Evolutionary conservation across 768 basidiomycete species (phyloP), one percentile per base, ranked within the genome.

Genomic region (Mycena rebaudengoi): DNA sequence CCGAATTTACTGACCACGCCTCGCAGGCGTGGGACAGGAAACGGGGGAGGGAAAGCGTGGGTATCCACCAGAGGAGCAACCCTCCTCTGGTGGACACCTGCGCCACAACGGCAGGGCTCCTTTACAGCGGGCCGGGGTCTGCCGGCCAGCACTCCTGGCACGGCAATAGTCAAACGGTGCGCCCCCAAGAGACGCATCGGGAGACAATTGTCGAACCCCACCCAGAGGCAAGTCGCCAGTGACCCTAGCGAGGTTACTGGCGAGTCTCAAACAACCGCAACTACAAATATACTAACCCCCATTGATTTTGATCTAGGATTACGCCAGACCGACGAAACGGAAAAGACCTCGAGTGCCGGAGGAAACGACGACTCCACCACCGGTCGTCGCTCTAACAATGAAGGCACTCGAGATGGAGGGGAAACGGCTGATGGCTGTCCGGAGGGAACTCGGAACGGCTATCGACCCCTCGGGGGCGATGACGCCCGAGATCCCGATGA

Each of bases 71-170:
- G n/a, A 55, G 1, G 12, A 23, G 30, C 29, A 8, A 30, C 11
- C 30, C 13, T 45, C 16, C 37, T 32, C 53, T 7, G 53, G 5
- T n/a, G n/a, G 12, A 16, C 41, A 5, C 28, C 53, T 44, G n/a
- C 56, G 44, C 56, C 33, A 23, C 44, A 58, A 58, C 35, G 56
- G 56, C 45, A 46, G 57, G 44, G 44, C 18, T n/a, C 44, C 51
- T 39, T 14, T 57, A n/a, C n/a, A n/a, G n/a, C 5, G 44, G n/a
- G 28, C 30, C 40, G 58, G 58, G 58, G 58, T 60, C 58, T 41
- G 49, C 49, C 58, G 39, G 58, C 58, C 58, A 60, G 58, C 58
- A 60, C 2, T 60, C 58, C 58, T 60, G 58, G 58, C 28, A 43
- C 28, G 58, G 28, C 5, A 25, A 18, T 6, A 3, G 39, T 29